Evolutionary conservation across 2,329 filamentous ascomycete species (phyloP).

Genomic region (Talaromyces sp.): DNA sequence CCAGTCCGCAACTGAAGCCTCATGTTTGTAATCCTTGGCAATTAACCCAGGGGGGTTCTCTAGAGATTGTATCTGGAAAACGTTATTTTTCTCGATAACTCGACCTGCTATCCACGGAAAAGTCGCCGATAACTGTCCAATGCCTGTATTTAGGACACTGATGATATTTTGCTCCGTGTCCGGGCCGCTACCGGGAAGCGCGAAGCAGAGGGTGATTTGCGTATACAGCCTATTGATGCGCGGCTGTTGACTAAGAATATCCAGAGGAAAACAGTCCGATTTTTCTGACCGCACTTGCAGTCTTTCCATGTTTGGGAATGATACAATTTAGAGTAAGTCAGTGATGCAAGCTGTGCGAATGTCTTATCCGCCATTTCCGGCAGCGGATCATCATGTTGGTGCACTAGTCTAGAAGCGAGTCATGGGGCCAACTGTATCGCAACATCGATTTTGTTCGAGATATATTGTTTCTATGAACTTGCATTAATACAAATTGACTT

Average conservation of each 20-base stretch:
- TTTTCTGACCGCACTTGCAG: no score
- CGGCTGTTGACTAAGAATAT: slow-evolving; percentile 39
- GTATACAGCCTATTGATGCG: slow-evolving; percentile 41
- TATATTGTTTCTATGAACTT: no score
- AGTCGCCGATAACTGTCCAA: slow-evolving; percentile 30
- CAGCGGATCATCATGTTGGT: no score
- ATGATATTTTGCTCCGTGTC: slow-evolving; percentile 20
- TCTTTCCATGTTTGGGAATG: no score
- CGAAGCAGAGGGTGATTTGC: slow-evolving; percentile 39
- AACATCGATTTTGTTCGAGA: no score
- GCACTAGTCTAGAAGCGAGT: no score
- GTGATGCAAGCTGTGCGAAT: no score
- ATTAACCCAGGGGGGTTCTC: background rate
- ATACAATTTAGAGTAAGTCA: no score
- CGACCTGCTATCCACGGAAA: slow-evolving; percentile 22
- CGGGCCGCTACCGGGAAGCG: slow-evolving; percentile 15
- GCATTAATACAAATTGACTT: no score
- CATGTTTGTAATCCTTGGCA: background rate
- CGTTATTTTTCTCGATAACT: background rate
- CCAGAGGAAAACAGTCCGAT: slow-evolving; percentile 19
- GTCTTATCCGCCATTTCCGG: no score
- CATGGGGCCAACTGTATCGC: no score
- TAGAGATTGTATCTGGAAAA: background rate
- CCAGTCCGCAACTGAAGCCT: slow-evolving; percentile 41
- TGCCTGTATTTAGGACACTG: slow-evolving; percentile 28